A percentile compares a stretch with the other conserved stretches of the same genome.
These are phyloP conservation scores for Blastocystis sp. DNA, from an alignment of 352 stramenopile genomes.

Conservation along the genomic window DNA sequence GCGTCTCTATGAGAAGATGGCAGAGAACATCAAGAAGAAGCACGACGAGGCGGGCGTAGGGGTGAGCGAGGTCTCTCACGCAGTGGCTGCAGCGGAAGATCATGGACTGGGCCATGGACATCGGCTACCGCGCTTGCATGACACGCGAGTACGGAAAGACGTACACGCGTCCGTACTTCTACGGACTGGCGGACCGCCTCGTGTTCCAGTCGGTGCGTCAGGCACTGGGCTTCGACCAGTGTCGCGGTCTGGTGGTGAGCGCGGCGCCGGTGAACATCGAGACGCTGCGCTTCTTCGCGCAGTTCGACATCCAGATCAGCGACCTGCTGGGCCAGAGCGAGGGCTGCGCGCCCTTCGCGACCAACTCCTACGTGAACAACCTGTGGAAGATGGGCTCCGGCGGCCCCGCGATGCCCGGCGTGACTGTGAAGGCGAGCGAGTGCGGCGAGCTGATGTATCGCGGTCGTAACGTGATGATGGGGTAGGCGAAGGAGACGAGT, in stretches of 20 bases:
- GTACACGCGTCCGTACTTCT: constrained; percentile 74
- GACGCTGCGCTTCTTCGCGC: constrained; percentile 64
- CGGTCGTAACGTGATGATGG: constrained; percentile 69
- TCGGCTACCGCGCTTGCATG: constrained; percentile 60
- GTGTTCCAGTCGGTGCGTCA: constrained; percentile 64
- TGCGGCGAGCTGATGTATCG: constrained; percentile 62
- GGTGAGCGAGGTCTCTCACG: neutral
- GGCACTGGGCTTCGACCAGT: constrained; percentile 28
- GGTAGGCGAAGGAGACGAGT: constrained; percentile 63
- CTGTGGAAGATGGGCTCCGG: constrained; percentile 48
- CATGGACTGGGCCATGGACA: constrained; percentile 74
- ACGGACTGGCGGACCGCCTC: constrained; percentile 72
- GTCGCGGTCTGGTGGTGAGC: constrained; percentile 49
- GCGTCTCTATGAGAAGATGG: constrained; percentile 72
- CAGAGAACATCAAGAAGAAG: constrained; percentile 61
- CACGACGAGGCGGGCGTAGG: neutral
- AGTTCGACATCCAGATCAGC: constrained; percentile 63
- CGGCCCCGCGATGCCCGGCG: constrained; percentile 31
- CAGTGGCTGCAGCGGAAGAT: constrained; percentile 81
- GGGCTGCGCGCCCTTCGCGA: constrained; percentile 47
- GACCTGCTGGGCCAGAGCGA: constrained; percentile 64
- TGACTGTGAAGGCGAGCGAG: constrained; percentile 8
- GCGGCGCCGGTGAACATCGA: constrained; percentile 63
- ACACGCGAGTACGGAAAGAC: constrained; percentile 74
- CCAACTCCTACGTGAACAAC: constrained; percentile 47